Conservation (phyloP, 163 green algal genomes). For the Volvox carteri region DNA sequence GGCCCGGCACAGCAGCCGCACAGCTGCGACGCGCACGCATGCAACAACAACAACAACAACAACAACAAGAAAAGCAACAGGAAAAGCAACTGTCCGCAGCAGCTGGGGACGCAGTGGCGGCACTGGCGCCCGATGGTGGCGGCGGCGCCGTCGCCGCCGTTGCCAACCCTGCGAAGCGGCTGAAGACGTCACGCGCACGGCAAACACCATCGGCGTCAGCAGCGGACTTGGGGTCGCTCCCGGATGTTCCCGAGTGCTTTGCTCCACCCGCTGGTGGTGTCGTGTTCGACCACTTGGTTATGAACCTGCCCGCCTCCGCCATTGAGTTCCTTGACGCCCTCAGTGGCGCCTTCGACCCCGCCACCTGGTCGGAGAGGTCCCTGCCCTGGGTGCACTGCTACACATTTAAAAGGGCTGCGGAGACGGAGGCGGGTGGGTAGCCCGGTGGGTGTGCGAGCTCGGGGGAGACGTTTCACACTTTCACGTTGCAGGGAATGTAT, state of each 20-base stretch:
- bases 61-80: too few species aligned
- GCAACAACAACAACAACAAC: background rate
- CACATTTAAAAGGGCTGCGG: conserved; percentile 86
- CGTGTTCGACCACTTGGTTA: conserved; percentile 89
- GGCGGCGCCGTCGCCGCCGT: background rate
- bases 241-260: conserved; percentile 30
- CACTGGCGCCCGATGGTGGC: background rate
- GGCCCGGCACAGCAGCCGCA: conserved; percentile 42
- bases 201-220: conserved; percentile 19
- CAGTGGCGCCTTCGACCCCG: conserved; percentile 78
- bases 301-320: conserved; percentile 96
- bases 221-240: conserved; percentile 15
- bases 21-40: background rate
- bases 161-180: conserved; percentile 9
- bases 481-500: too few species aligned
- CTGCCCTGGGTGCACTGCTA: conserved; percentile 96
- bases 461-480: too few species aligned
- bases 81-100: background rate
- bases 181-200: background rate
- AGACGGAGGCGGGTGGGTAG: conserved; percentile 82
- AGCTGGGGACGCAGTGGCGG: background rate
- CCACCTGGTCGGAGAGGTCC: conserved; percentile 72
- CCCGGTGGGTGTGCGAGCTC: background rate
- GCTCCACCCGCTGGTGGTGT: conserved; percentile 34
- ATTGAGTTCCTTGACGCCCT: conserved; percentile 95